Base-by-base conservation (phyloP, 495 filamentous ascomycete genomes). In the Xylaria flabelliformis region DNA sequence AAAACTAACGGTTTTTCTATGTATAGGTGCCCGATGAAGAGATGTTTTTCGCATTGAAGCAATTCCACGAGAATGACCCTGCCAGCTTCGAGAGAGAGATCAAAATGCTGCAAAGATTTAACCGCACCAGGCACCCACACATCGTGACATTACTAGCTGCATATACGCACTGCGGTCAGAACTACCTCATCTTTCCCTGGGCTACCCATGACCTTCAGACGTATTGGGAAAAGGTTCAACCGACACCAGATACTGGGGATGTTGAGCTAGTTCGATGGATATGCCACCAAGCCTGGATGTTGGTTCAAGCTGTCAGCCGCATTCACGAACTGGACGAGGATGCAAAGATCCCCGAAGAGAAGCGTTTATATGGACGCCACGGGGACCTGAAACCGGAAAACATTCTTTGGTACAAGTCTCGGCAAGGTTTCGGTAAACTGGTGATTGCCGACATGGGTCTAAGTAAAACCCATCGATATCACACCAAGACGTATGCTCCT, bases 351-450 rank as follows among this genome's bases (percentile, higher is more conserved):
- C 32, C 32, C 13, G 34, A 63, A 41, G 36, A 24, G n/a, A 1
- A 34, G 3, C 59, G 59, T 12, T 6, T 13, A 29, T 56, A 56
- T 24, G 74, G 72, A 1, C 67, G 75, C 19, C 77, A 79, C 50
- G 75, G 73, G n/a, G 75, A 79, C 59, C 76, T 79, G 17, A 77
- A 79, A 34, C 72, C 77, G 12, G 73, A 75, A 39, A 79, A 79
- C 42, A 75, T 79, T 36, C 64, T 79, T 4, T 71, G 65, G 66
- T 74, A 75, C 13, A 44, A 39, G 13, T 63, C 59, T 42, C n/a
- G n/a, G n/a, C n/a, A 63, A 0, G 59, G 59, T 24, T 63, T 63
- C 1, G 59, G 59, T 1, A 63, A 39, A 4, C 59, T 63, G 17
- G 59, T 63, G 4, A 63, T 63, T 15, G n/a, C 36, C n/a, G 59